Conservation (phyloP, 2,329 filamentous ascomycete species). For the Arthroderma uncinatum region DNA sequence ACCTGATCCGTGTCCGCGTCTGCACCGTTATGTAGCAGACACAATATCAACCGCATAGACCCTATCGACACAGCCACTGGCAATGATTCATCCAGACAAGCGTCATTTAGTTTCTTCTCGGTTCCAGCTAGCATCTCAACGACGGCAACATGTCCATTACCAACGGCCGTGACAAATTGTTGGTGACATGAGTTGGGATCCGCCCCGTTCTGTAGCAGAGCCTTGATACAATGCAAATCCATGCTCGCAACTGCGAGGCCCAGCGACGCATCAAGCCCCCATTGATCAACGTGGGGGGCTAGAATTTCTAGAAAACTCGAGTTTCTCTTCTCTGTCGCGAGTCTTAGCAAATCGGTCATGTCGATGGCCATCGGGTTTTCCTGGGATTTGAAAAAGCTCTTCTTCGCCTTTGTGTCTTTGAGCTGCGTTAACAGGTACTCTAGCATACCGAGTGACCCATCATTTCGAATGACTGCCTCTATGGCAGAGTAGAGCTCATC, state of each 20-base stretch:
- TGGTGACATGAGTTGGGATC: slow-evolving; percentile 14
- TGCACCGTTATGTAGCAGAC: slow-evolving; percentile 15
- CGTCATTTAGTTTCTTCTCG: slow-evolving; percentile 9
- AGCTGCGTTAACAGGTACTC: slow-evolving; percentile 13
- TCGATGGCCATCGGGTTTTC: slow-evolving; percentile 1
- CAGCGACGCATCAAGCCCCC: slow-evolving; percentile 10
- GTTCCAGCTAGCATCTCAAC: slow-evolving; percentile 12
- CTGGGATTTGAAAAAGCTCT: slow-evolving; percentile 11
- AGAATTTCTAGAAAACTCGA: slow-evolving; percentile 13
- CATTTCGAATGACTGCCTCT: slow-evolving; percentile 12
- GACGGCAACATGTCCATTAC: slow-evolving; percentile 9
- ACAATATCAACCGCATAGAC: slow-evolving; percentile 9
- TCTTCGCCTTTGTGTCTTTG: slow-evolving; percentile 14
- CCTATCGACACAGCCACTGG: slow-evolving; percentile 10
- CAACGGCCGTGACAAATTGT: slow-evolving; percentile 11
- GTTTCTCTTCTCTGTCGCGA: slow-evolving; percentile 11
- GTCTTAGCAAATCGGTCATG: slow-evolving; percentile 9
- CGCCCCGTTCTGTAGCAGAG: slow-evolving; percentile 13
- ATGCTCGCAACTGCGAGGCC: slow-evolving; percentile 5
- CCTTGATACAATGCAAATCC: slow-evolving; percentile 13
- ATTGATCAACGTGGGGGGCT: slow-evolving; percentile 10
- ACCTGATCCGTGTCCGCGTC: slow-evolving; percentile 11
- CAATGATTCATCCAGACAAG: slow-evolving; percentile 13
- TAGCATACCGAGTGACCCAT: slow-evolving; percentile 13
- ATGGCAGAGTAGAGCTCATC: slow-evolving; percentile 15